phyloP scores from a whole-genome alignment of 2,329 filamentous ascomycete species.

The Rosellinia necatrix region DNA sequence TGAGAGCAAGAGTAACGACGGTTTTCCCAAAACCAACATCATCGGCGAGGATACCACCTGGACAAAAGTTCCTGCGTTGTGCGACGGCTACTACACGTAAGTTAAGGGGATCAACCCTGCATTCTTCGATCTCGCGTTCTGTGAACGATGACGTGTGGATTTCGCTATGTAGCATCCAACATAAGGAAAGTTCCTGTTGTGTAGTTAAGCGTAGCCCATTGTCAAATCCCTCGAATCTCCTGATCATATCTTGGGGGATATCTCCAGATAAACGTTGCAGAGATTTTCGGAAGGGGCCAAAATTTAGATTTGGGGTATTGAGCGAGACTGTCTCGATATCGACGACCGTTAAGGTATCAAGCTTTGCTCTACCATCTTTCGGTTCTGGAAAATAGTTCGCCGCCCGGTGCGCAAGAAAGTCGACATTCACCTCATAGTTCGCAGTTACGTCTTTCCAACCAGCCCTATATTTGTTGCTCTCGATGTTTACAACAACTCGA shows the following conservation, averaged over 20 bases:
- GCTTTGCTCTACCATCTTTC: background rate
- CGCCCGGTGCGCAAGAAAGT: conserved; percentile 21
- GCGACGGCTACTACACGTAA: conserved; percentile 43
- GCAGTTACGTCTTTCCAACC: conserved; percentile 20
- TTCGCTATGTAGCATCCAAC: conserved; percentile 42
- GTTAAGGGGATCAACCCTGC: conserved; percentile 39
- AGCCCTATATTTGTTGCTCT: background rate
- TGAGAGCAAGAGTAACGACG: conserved; percentile 45
- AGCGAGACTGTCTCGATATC: conserved; percentile 11
- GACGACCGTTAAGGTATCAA: too few species aligned
- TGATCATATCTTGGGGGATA: background rate
- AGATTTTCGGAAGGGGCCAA: conserved; percentile 24
- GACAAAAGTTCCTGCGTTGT: conserved; percentile 32
- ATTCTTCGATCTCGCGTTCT: conserved; percentile 48
- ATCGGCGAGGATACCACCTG: conserved; percentile 49
- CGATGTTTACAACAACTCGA: conserved; percentile 18
- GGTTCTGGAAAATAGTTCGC: conserved; percentile 6
- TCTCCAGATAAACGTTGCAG: conserved; percentile 10
- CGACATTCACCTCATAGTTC: conserved; percentile 23
- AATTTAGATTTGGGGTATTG: conserved; percentile 24
- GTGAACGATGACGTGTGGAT: conserved; percentile 31
- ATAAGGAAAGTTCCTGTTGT: conserved; percentile 38
- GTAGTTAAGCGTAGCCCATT: conserved; percentile 18
- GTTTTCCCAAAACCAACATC: conserved; percentile 54
- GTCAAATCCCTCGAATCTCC: background rate